Evolutionary conservation across 225 moss, liverwort and hornwort species (phyloP), one percentile per base, ranked within the genome.

Genomic region (Polytrichum commune): DNA sequence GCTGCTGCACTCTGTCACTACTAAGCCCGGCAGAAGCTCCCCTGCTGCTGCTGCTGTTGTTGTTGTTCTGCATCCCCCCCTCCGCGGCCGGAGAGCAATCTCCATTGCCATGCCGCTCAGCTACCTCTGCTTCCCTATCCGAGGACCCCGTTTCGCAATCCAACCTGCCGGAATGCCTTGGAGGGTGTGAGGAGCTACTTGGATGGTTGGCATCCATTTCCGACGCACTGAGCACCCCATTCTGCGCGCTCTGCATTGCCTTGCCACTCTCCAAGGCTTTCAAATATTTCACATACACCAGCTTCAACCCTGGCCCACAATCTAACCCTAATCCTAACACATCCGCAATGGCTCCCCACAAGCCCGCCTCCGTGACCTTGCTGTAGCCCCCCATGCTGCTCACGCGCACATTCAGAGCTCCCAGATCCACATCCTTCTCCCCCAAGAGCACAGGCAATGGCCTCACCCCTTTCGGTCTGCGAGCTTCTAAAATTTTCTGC

Each of bases 271-370:
- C 84, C 75, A 87, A 54, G 19, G 66, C 73, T 68, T 85, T 87
- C 63, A 96, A 79, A 54, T 96, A 89, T 73, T 96, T 96, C 29
- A 92, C 93, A 55, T 81, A 92, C 30, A 93, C 87, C 1, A 96
- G 90, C 78, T 96, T 96, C 68, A 96, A 60, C 23, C 83, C 93
- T 23, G 93, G 92, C 58, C 92, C 96, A 83, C 91, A 88, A 53
- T 83, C 86, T 53, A 60, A 62, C 66, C 84, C 90, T 54, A 96
- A 82, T 75, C 90, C 92, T 79, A 93, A 80, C 19, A 61, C 76
- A 60, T 87, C 84, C 22, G 93, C 79, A 13, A 93, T 77, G 27
- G 62, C 69, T 27, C 84, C 83, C 96, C 96, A 96, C 6, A 86
- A 66, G 54, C 77, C 78, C 6, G 81, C 78, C 20, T 84, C 84